Conservation (phyloP, 163 green algal species). For the Chlamydomonas reinhardtii region DNA sequence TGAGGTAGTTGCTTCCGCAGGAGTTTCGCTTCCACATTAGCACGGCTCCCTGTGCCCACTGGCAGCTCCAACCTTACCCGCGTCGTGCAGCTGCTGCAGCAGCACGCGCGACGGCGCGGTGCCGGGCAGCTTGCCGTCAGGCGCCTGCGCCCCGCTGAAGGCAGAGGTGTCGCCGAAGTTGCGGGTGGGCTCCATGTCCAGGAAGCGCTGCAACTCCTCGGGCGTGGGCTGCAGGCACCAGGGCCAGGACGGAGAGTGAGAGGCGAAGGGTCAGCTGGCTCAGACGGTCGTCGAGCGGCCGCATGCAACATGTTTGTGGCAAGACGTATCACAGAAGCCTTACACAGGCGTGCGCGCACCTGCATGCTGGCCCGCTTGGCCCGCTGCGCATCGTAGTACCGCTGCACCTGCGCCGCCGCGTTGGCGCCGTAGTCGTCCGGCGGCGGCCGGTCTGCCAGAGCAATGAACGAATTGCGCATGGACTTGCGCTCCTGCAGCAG, state of each 20-base stretch:
- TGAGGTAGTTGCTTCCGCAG: too few relatives aligned
- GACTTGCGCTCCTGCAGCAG: constrained; percentile 62
- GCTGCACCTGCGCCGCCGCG: constrained; percentile 19
- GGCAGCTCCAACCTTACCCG: constrained; percentile 41
- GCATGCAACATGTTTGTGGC: too few relatives aligned
- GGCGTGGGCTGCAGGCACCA: constrained; percentile 11
- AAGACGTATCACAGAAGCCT: too few relatives aligned
- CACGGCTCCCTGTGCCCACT: too few relatives aligned
- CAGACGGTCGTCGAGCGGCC: too few relatives aligned
- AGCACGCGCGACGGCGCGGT: constrained; percentile 54
- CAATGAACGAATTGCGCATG: constrained; percentile 55
- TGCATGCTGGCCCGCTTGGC: constrained; percentile 19
- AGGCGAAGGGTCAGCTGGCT: too few relatives aligned
- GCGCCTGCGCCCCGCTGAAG: constrained; percentile 55
- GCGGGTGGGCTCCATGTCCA: constrained; percentile 55
- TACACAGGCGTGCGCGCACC: background rate
- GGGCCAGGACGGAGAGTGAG: too few relatives aligned
- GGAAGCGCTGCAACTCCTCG: constrained; percentile 55
- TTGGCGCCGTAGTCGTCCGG: constrained; percentile 13
- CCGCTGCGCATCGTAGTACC: constrained; percentile 42
- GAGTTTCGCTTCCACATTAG: too few relatives aligned
- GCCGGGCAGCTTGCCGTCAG: constrained; percentile 42
- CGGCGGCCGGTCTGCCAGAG: constrained; percentile 25
- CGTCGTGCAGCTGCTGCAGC: constrained; percentile 73
- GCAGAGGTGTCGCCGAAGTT: constrained; percentile 32